These are phyloP conservation scores for Phytophthora melonis DNA, from an alignment of 352 stramenopile genomes.

Conservation along the genomic window DNA sequence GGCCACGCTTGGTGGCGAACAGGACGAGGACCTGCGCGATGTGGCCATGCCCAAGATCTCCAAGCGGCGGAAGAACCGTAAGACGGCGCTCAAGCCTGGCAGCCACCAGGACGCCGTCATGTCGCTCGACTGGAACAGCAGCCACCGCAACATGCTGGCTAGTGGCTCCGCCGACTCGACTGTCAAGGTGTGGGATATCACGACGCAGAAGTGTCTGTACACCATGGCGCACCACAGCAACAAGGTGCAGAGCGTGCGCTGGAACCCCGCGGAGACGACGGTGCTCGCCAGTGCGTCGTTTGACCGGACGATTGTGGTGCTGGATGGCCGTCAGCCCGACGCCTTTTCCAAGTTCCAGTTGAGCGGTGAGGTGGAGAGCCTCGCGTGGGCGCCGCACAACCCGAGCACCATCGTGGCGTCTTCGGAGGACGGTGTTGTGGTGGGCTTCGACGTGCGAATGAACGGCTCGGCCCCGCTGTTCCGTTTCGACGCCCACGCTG, in stretches of 20 bases:
- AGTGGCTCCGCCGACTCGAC: conserved; percentile 98
- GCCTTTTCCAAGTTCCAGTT: conserved; percentile 87
- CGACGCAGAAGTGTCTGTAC: conserved; percentile 92
- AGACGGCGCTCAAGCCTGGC: conserved; percentile 85
- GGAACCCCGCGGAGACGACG: conserved; percentile 97
- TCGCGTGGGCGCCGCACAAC: conserved; percentile 95
- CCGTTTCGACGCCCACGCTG: conserved; percentile 93
- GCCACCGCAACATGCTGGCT: conserved; percentile 97
- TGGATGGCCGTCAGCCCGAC: conserved; percentile 92
- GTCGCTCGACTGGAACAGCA: conserved; percentile 97
- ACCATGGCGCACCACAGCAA: conserved; percentile 98
- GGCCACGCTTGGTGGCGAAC: conserved; percentile 95
- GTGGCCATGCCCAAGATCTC: conserved; percentile 82
- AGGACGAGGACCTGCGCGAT: conserved; percentile 79
- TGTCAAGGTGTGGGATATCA: conserved; percentile 97
- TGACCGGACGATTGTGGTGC: conserved; percentile 94
- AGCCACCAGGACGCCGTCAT: conserved; percentile 99
- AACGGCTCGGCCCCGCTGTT: conserved; percentile 94
- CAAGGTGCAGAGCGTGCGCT: conserved; percentile 98
- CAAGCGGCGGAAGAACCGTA: conserved; percentile 80
- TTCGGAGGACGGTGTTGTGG: conserved; percentile 95
- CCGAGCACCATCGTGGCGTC: conserved; percentile 94
- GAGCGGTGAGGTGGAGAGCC: conserved; percentile 89
- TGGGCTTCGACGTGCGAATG: conserved; percentile 96
- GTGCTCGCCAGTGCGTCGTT: conserved; percentile 97